Percentiles rank a stretch among this genome's conserved stretches.
phyloP scores from a whole-genome alignment of 306 rosid species.

The Calophaca sinica region DNA sequence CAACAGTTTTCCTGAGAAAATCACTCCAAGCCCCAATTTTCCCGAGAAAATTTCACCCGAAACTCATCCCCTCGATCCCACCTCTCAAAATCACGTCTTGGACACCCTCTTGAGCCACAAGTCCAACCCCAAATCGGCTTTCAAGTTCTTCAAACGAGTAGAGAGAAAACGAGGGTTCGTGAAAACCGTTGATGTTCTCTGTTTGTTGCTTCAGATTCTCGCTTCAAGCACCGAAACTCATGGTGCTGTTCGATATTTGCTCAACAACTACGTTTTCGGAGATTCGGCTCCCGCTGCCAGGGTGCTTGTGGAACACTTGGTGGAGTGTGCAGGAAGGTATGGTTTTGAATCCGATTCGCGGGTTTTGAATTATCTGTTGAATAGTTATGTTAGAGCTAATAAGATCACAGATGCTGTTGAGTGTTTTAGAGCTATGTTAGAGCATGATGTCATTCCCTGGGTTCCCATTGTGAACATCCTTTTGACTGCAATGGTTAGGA shows the following conservation, averaged over 20 bases:
- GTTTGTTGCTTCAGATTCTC: constrained; percentile 68
- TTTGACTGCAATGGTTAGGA: constrained; percentile 64
- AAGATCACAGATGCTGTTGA: constrained; percentile 59
- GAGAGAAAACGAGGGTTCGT: constrained; percentile 51
- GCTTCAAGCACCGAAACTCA: constrained; percentile 40
- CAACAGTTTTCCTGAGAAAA: background rate
- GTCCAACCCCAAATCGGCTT: constrained; percentile 57
- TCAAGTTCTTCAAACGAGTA: constrained; percentile 52
- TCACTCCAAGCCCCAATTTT: background rate
- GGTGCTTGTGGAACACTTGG: constrained; percentile 51
- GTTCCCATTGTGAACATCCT: constrained; percentile 59
- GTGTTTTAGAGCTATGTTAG: constrained; percentile 60
- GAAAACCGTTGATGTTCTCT: constrained; percentile 52
- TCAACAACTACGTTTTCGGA: constrained; percentile 50
- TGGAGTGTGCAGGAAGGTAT: constrained; percentile 55
- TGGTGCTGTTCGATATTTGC: constrained; percentile 40
- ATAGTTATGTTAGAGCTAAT: constrained; percentile 65
- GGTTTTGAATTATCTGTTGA: constrained; percentile 67
- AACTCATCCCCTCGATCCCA: background rate
- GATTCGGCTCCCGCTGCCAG: constrained; percentile 50
- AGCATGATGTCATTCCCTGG: constrained; percentile 53
- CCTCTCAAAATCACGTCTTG: constrained; percentile 44
- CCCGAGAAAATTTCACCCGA: background rate
- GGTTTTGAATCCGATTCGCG: constrained; percentile 48
- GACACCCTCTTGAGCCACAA: constrained; percentile 56